A percentile compares a stretch with the other conserved stretches of the same genome.
These are phyloP conservation scores for Scheffersomyces spartinae DNA, from an alignment of 805 yeast species.

Conservation along the genomic window DNA sequence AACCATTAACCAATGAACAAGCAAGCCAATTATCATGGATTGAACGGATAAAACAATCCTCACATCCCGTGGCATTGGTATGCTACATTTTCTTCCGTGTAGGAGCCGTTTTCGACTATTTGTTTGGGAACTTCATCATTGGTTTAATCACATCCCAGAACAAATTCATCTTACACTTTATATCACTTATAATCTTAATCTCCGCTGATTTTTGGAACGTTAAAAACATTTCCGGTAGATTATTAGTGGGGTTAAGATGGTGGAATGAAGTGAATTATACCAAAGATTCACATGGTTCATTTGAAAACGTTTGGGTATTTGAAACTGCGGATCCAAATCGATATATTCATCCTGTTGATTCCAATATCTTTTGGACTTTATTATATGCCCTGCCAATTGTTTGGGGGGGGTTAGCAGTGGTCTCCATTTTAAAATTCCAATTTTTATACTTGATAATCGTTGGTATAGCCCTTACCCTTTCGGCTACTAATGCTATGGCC, in stretches of 20 bases:
- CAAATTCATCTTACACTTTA: conserved; percentile 66
- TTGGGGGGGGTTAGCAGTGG: conserved; percentile 65
- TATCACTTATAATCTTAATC: conserved; percentile 58
- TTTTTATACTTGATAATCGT: conserved; percentile 56
- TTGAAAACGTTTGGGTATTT: conserved; percentile 75
- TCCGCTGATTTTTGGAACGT: conserved; percentile 93
- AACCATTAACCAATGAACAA: background rate
- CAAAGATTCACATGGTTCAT: conserved; percentile 36
- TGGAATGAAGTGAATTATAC: conserved; percentile 64
- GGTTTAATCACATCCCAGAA: conserved; percentile 24
- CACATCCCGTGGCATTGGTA: conserved; percentile 72
- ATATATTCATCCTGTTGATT: conserved; percentile 81
- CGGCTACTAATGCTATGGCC: conserved; percentile 77
- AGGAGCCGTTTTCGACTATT: conserved; percentile 52
- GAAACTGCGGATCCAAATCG: conserved; percentile 70
- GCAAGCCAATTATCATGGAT: conserved; percentile 14
- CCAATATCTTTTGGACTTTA: conserved; percentile 78
- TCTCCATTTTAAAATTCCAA: conserved; percentile 72
- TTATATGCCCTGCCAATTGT: conserved; percentile 62
- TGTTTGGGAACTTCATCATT: conserved; percentile 63
- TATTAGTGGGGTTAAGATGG: conserved; percentile 89
- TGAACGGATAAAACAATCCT: conserved; percentile 44
- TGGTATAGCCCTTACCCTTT: conserved; percentile 56
- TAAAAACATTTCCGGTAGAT: conserved; percentile 82
- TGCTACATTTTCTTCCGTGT: conserved; percentile 53